Base-by-base conservation (phyloP, 495 filamentous ascomycete species). In the Haplographium delicatum region DNA sequence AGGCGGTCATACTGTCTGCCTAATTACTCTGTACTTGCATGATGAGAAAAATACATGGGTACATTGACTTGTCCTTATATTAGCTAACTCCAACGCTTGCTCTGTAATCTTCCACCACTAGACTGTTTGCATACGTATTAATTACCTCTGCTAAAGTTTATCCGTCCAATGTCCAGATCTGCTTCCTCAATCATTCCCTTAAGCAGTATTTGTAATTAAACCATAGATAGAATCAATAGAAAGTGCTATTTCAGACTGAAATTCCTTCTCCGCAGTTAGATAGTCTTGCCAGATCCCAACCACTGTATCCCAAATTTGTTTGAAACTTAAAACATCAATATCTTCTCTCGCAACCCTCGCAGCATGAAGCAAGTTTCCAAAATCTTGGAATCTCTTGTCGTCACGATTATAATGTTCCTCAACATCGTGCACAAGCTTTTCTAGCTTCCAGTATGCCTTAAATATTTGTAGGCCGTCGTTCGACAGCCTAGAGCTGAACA, bases 401-500 rank as follows among this genome's bases (percentile, higher is more conserved):
- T n/a, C n/a, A n/a, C n/a, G n/a, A 5, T n/a, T 10, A 4, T 46
- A 33, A 33, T 53, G 41, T 8, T 20, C 16, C 19, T 40, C 46
- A 5, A 53, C 46, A 4, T 19, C 8, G 20, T 28, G 31, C 15
- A 53, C 15, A 53, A 53, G 42, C 18, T 15, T 2, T 20, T 53
- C 41, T 9, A 53, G 50, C 24, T 53, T 19, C 50, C 50, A 53
- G 23, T 45, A 53, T 11, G 41, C 50, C 31, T 53, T 40, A 18
- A 53, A 46, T 20, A 45, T 34, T n/a, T 30, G 50, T n/a, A n/a
- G n/a, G 3, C 10, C 15, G 1, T 39, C 19, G 31, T 25, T 28
- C 30, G 18, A 24, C 9, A 42, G 41, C 40, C 16, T 3, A 1
- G 41, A 40, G 41, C 41, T 40, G 24, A 31, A 45, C 22, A 54